Base-by-base conservation (phyloP, 169 alveolate genomes). In the Condylostoma magnum region DNA sequence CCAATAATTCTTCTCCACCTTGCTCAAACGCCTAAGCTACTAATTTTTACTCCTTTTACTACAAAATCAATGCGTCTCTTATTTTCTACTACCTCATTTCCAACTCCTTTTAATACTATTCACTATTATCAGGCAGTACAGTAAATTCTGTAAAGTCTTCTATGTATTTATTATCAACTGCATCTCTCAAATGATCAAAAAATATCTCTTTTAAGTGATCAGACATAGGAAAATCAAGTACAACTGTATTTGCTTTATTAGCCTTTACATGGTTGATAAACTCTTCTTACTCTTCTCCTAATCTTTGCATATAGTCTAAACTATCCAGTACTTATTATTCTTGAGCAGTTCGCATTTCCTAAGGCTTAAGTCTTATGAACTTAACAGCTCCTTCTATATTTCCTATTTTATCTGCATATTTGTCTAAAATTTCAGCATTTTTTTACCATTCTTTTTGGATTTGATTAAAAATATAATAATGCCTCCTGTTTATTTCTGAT, bases 91-190 rank as follows among this genome's bases (percentile, higher is more conserved):
- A 52, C 33, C 58, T 33, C n/a, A 60, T 60, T 36, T 36, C 57
- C n/a, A n/a, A 38, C 27, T 60, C 71, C 25, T 60, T 60, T 27
- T 15, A 12, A 15, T 10, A 18, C 27, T 36, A n/a, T 60, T 60
- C 71, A 37, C 56, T 18, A 31, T 60, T 60, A 34, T 60, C 71
- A 15, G 63, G 63, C n/a, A 60, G 22, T 8, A 52, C 71, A 60
- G n/a, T 55, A 34, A 3, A 25, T 18, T 28, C 6, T n/a, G 58
- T 28, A 1, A n/a, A 8, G 58, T 60, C 58, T 18, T 15, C 52
- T 15, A 60, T 15, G 31, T 10, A 0, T 41, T 27, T 33, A n/a
- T 34, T 60, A n/a, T 60, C 1, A 37, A 36, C 4, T 33, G 43
- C 20, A 8, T 60, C 57, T 27, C 33, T 20, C 58, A 60, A 15